Evolutionary conservation across 306 rosid genomes (phyloP).

Genomic region (Oemleria cerasiformis): DNA sequence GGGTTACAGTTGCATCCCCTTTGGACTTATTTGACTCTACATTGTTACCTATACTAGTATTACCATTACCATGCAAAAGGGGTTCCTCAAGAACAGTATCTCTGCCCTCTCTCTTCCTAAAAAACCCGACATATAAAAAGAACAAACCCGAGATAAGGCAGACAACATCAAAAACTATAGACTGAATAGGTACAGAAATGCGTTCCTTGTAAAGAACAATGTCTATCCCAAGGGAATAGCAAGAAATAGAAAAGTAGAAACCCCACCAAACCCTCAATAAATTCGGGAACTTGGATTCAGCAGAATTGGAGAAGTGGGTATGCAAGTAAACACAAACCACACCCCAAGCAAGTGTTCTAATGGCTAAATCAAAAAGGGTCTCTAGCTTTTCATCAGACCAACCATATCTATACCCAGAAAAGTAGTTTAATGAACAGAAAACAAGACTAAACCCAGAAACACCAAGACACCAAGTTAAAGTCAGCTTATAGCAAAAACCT

Average conservation of each 20-base stretch:
- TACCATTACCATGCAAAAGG: conserved; percentile 54
- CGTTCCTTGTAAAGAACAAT: conserved; percentile 31
- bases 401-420: conserved; percentile 35
- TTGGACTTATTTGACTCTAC: conserved; percentile 29
- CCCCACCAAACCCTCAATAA: conserved; percentile 57
- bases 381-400: conserved; percentile 39
- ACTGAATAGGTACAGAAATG: conserved; percentile 29
- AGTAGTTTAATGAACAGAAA: conserved; percentile 44
- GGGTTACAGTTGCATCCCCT: conserved; percentile 39
- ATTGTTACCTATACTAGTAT: conserved; percentile 8
- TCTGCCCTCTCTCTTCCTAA: conserved; percentile 30
- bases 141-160: conserved; percentile 43
- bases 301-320: conserved; percentile 16
- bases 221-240: conserved; percentile 43
- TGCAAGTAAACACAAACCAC: conserved; percentile 38
- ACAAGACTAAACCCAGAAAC: conserved; percentile 38
- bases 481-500: conserved; percentile 23
- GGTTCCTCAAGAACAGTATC: conserved; percentile 49
- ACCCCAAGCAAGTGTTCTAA: conserved; percentile 49
- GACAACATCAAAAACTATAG: conserved; percentile 42
- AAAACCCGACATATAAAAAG: conserved; percentile 41
- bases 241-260: conserved; percentile 44
- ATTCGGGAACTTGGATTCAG: conserved; percentile 24
- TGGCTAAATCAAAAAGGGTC: conserved; percentile 42
- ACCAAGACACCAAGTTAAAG: conserved; percentile 24